Conservation (phyloP, 441 rosid species). For the Brassica balearica region DNA sequence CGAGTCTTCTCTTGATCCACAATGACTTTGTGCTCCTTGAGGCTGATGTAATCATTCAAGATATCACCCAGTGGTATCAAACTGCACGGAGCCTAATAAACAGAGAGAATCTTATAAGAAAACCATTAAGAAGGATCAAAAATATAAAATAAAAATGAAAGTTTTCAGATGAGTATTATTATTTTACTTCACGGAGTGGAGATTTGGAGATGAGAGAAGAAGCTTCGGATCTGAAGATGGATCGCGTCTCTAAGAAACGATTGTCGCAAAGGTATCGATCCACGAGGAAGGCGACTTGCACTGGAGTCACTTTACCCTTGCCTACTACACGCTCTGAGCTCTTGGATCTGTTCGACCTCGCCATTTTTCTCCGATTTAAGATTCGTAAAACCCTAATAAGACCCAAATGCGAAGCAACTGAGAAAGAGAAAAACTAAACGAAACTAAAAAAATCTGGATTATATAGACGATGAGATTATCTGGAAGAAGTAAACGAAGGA, state of each 20-base stretch:
- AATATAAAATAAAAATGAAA: neutral
- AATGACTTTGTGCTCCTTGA: conserved; percentile 78
- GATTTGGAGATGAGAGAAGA: conserved; percentile 77
- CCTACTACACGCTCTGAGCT: conserved; percentile 50
- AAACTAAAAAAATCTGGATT: too few relatives aligned
- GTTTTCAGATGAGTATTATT: too few relatives aligned
- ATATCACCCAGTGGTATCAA: conserved; percentile 73
- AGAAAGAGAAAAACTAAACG: too few relatives aligned
- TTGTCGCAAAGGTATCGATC: conserved; percentile 83
- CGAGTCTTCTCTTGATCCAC: conserved; percentile 70
- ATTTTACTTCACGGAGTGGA: conserved; percentile 62
- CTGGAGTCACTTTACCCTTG: conserved; percentile 77
- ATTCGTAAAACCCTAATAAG: too few relatives aligned
- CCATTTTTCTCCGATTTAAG: conserved; percentile 46
- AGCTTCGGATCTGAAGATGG: conserved; percentile 69
- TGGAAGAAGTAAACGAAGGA: too few relatives aligned
- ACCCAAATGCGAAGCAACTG: too few relatives aligned
- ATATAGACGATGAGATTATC: too few relatives aligned
- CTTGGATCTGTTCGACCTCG: conserved; percentile 57
- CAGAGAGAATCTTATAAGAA: neutral
- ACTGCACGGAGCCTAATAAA: conserved; percentile 68
- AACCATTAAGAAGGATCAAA: neutral
- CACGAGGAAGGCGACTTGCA: conserved; percentile 80
- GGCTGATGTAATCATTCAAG: conserved; percentile 68
- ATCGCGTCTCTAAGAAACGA: conserved; percentile 63